Evolutionary conservation across 306 rosid species (phyloP), one percentile per base, ranked within the genome.

Genomic region (Abrus pulchellus): DNA sequence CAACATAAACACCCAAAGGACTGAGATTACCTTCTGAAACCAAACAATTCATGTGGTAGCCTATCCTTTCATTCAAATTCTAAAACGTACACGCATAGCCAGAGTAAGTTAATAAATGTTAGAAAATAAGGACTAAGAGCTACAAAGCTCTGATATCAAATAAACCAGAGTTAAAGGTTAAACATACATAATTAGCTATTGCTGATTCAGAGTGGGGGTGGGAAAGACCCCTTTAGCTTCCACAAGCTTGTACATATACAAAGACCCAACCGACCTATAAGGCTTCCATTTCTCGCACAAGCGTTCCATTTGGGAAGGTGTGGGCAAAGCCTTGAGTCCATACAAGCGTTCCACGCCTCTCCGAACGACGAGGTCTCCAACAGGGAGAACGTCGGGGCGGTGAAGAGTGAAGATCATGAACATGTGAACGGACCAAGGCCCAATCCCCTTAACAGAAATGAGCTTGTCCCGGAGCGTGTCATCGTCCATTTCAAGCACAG

Each of bases 401-500:
- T 84, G 93, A 34, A 94, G 90, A 13, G 90, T 83, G 74, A 94
- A 94, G 0, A 94, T 90, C 98, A 94, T 90, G 67, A 90, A 92
- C 98, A 94, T 94, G 49, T 94, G 92, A 36, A 94, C 98, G 7
- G 98, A 90, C 98, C 97, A 94, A 47, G 72, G 91, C 61, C 98
- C 97, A 74, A 94, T 92, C 1, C 97, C 97, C 65, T 89, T 94
- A 9, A 94, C 97, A 73, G 72, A 55, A 0, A 88, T 92, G 9
- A 93, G 88, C 76, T 41, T 86, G 6, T 38, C 59, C 9, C 73
- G 56, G 33, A 91, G 78, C 53, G 78, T 78, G 38, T 94, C 88
- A 28, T 94, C 98, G 69, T 92, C 88, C 98, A 92, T 94, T 74
- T 83, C 92, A 0, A 83, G 79, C 34, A 94, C 87, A 28, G 83